Evolutionary conservation across 1,284 basidiomycete species (phyloP).

Genomic region (Boletellus deceptivus): DNA sequence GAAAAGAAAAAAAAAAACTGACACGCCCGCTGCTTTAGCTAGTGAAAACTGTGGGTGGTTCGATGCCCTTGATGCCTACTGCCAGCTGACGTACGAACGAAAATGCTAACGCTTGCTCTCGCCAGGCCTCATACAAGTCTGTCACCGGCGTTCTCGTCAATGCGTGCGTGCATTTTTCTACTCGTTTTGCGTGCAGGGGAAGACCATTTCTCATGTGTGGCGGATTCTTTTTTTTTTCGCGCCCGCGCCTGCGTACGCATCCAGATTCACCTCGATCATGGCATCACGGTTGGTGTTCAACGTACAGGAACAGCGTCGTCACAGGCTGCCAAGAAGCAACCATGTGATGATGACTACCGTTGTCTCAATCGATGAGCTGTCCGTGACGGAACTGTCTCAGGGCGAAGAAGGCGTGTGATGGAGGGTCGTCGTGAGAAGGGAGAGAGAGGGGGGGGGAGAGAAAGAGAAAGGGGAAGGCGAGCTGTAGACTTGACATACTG

Average conservation of each 20-base stretch:
- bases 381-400: not conserved
- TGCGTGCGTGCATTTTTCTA: slow-evolving; percentile 5
- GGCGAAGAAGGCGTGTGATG: not conserved
- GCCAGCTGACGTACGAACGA: too few species aligned
- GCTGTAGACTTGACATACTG: too few species aligned
- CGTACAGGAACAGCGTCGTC: slow-evolving; percentile 32
- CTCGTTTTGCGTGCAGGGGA: not conserved
- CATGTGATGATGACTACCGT: slow-evolving; percentile 2
- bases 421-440: too few species aligned
- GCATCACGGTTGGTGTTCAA: slow-evolving; percentile 46
- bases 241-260: too few species aligned
- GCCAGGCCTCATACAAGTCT: slow-evolving; percentile 4
- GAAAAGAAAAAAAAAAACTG: not conserved
- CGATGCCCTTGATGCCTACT: not conserved
- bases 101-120: too few species aligned
- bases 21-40: not conserved
- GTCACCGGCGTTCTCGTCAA: slow-evolving; percentile 1
- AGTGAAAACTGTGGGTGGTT: slow-evolving; percentile 1
- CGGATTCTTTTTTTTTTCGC: too few species aligned
- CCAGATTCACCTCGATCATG: slow-evolving; percentile 41
- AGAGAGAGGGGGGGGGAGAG: too few species aligned
- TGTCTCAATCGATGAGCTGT: not conserved
- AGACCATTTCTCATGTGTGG: not conserved
- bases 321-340: not conserved
- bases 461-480: too few species aligned